Evolutionary conservation across 2,329 filamentous ascomycete species (phyloP), one percentile per base, ranked within the genome.

Genomic region (Aplosporella prunicola): DNA sequence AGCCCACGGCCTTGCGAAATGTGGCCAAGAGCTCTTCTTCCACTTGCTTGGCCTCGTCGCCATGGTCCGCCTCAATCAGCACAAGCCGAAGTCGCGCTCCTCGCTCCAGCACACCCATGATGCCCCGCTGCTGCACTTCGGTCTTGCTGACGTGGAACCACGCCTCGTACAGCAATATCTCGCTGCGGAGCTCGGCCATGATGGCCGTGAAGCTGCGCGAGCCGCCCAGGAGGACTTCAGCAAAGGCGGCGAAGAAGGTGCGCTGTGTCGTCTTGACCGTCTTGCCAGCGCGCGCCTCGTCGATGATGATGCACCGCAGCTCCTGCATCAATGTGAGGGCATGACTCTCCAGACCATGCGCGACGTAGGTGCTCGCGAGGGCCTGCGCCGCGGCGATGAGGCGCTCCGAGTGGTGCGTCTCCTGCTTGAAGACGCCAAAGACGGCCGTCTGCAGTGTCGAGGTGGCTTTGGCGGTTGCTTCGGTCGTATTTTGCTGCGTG

Each of bases 181-280:
- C 50, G 29, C 50, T 51, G 6, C 56, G 56, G 42, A 66, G 56
- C 42, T 66, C 58, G 0, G 65, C 62, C 13, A 62, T 63, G 32
- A 68, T 47, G 20, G 62, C 53, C 4, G 64, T 56, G 32, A 67
- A 55, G 1, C 66, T 39, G 10, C 55, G 17, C 3, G n/a, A 9
- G 30, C 13, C 51, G 30, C 46, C 62, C 9, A 56, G 61, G 11
- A 67, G 44, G 5, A 58, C 58, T 25, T 66, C 59, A 44, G 68
- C 61, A 1, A 68, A 48, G 40, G 66, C 61, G 11, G 65, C 65
- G 15, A 69, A 46, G 55, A 68, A 69, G 5, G 61, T 57, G n/a
- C 55, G 43, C 1, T 59, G 55, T 1, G 69, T 72, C 1, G 67
- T 63, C 32, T 67, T 58, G 43, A 70, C 68, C 11, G 73, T 56